phyloP scores from a whole-genome alignment of 106 monocot genomes.

The Acorus calamus region DNA sequence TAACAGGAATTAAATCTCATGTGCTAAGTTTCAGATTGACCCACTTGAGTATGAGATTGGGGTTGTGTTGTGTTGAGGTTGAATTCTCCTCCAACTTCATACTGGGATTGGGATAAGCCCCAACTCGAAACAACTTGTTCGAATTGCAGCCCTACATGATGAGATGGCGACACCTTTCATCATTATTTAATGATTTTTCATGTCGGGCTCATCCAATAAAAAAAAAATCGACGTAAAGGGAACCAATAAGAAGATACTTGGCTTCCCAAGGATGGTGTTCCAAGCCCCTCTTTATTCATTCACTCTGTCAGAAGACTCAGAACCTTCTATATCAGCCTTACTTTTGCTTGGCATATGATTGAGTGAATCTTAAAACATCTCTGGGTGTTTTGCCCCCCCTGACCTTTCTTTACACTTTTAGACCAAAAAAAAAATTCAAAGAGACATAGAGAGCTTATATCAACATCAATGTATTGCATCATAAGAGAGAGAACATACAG shows the following conservation, averaged over 20 bases:
- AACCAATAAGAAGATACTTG: constrained; percentile 62
- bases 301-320: constrained; percentile 25
- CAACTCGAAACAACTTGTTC: no score
- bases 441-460: constrained; percentile 24
- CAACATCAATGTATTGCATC: background rate
- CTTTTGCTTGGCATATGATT: constrained; percentile 43
- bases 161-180: no score
- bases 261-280: constrained; percentile 56
- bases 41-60: no score
- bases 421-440: constrained; percentile 10
- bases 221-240: constrained; percentile 1
- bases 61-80: no score
- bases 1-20: no score
- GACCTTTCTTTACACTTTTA: constrained; percentile 21
- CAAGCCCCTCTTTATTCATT: constrained; percentile 45
- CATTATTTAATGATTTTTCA: no score
- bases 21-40: no score
- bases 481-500: no score
- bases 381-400: constrained; percentile 28
- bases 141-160: no score
- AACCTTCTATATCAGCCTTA: constrained; percentile 82
- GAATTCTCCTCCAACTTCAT: no score
- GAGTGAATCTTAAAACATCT: constrained; percentile 39
- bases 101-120: no score
- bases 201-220: no score